Conservation (phyloP, 1,139 yeast species). For the Kurtzmaniella quercitrusa region DNA sequence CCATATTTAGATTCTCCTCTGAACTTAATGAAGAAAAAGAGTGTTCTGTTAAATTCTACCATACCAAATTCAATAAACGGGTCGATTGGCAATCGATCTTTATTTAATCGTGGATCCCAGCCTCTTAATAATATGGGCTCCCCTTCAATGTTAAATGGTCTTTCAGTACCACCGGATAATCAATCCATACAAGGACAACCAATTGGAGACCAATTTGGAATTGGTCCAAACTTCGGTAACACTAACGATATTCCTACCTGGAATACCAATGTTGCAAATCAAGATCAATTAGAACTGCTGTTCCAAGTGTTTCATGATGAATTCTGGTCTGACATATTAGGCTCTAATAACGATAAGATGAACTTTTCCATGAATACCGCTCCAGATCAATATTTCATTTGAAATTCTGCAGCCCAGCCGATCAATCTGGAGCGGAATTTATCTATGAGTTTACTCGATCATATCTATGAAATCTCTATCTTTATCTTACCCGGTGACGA, state of each 20-base stretch:
- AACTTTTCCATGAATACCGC: conserved; percentile 28
- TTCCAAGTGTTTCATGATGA: conserved; percentile 37
- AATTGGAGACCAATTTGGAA: neutral
- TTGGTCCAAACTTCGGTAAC: neutral
- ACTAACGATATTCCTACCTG: neutral
- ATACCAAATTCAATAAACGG: neutral
- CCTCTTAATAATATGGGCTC: neutral
- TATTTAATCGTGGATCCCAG: neutral
- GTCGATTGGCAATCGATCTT: neutral
- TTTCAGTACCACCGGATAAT: neutral
- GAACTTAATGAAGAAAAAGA: neutral
- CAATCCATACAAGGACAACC: neutral
- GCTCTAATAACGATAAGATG: conserved; percentile 31
- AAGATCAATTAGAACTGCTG: conserved; percentile 25
- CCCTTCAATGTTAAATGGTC: neutral
- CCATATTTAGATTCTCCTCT: neutral
- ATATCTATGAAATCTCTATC: too few relatives aligned
- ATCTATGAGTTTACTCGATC: too few relatives aligned
- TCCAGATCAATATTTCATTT: conserved; percentile 4
- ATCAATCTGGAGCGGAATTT: too few relatives aligned
- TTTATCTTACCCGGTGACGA: too few relatives aligned
- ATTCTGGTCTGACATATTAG: conserved; percentile 38
- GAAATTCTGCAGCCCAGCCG: too few relatives aligned
- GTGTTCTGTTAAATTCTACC: neutral
- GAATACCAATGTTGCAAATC: conserved; percentile 12